A percentile compares a stretch with the other conserved stretches of the same genome.
Conservation (phyloP, 257 asterid species). For the Gentiana macrophylla region DNA sequence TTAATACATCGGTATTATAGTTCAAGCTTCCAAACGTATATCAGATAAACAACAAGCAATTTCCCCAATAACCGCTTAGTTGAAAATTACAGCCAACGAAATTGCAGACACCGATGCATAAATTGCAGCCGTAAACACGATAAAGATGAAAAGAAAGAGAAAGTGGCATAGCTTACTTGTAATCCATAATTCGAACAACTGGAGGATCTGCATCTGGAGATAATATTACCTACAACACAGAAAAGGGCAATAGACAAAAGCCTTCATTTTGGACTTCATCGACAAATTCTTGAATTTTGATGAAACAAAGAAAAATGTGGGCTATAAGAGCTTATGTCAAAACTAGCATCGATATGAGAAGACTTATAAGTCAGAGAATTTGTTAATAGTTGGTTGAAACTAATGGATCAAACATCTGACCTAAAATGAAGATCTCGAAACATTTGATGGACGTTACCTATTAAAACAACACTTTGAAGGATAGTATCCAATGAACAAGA, state of each 20-base stretch:
- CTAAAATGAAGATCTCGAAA: too few species aligned
- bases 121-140: conserved; percentile 1
- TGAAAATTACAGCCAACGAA: background rate
- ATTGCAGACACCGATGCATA: background rate
- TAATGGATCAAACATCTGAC: too few species aligned
- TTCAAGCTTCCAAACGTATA: too few species aligned
- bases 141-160: background rate
- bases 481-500: background rate
- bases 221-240: conserved; percentile 58
- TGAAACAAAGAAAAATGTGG: background rate
- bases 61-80: background rate
- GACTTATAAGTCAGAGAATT: too few species aligned
- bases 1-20: too few species aligned
- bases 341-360: too few species aligned
- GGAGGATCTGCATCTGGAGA: conserved; percentile 98
- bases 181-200: conserved; percentile 87
- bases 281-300: background rate
- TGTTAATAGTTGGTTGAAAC: too few species aligned
- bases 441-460: background rate
- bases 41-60: too few species aligned
- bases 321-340: too few species aligned
- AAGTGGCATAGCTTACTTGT: conserved; percentile 49
- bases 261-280: background rate
- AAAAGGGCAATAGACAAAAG: conserved; percentile 8
- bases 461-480: background rate